Evolutionary conservation across 176 grass and related monocot species (phyloP).

Genomic region (Cymbopogon citratus): DNA sequence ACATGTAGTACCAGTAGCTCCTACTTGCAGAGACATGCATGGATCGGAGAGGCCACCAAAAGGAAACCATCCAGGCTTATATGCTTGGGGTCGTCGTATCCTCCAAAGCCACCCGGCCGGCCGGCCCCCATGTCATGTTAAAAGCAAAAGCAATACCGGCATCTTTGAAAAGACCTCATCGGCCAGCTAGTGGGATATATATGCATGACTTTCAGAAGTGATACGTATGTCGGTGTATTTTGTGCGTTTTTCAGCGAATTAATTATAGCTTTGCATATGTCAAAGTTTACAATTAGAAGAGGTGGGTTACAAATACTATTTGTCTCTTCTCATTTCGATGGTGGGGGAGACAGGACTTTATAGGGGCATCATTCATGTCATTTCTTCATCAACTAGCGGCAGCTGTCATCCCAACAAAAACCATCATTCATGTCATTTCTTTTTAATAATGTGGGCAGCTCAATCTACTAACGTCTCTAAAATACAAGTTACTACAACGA

Average conservation of each 20-base stretch:
- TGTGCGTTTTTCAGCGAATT: not conserved
- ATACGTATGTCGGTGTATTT: not conserved
- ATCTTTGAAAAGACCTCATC: constrained; percentile 50
- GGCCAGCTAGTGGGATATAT: constrained; percentile 22
- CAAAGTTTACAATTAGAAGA: not conserved
- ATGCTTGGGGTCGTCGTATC: constrained; percentile 48
- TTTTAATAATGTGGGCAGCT: too few species aligned
- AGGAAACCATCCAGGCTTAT: constrained; percentile 45
- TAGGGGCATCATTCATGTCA: too few species aligned
- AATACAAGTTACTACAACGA: too few species aligned
- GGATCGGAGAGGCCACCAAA: constrained; percentile 15
- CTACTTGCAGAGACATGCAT: not conserved
- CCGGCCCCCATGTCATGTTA: constrained; percentile 10
- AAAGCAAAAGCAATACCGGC: constrained; percentile 50
- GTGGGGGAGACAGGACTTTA: not conserved
- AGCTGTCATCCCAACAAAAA: too few species aligned
- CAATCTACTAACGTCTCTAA: too few species aligned
- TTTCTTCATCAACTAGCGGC: too few species aligned
- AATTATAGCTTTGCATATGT: not conserved
- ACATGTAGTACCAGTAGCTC: constrained; percentile 24
- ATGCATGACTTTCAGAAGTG: constrained; percentile 1
- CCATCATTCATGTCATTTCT: too few species aligned
- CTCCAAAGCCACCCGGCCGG: constrained; percentile 23
- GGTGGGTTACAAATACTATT: not conserved
- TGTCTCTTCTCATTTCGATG: not conserved